Evolutionary conservation across 2,329 filamentous ascomycete genomes (phyloP), one percentile per base, ranked within the genome.

Genomic region (Aspergillus thermomutatus): DNA sequence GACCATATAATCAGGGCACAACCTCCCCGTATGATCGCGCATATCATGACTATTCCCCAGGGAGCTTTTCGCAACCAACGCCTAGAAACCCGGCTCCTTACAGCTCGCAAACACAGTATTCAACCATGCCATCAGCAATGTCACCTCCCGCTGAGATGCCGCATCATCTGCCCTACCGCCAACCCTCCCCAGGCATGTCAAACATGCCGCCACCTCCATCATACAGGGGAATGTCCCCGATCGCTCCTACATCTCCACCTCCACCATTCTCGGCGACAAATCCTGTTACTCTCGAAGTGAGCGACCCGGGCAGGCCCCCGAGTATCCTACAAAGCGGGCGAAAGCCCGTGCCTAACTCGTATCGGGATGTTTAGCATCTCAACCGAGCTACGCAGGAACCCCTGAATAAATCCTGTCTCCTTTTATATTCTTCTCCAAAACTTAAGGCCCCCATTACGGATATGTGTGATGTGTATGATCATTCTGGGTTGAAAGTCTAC

Each of bases 261-360:
- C 70, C 70, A n/a, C 61, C 68, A 14, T 71, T 70, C 56, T 60
- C 63, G 6, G 54, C 65, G 11, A 60, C 54, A 3, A 45, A 46
- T 40, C 60, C 57, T 40, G 59, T 49, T 40, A 46, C 58, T 53
- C 40, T 56, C 17, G 56, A 66, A 48, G 34, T 51, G 40, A 60
- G 66, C 47, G 65, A 68, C 27, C 56, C 64, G 57, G 66, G 69
- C 57, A 66, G 73, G 59, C 72, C 74, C 37, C 75, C 75, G 9
- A 77, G 71, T 69, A 62, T 77, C 34, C 60, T 77, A 54, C 71
- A 75, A 58, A 73, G 70, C 54, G 75, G 75, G 17, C 69, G 72
- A 52, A 72, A 72, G 54, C 71, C 75, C 10, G 67, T 64, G 7
- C 61, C 65, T 40, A 72, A 74, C 47, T 71, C 69, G 26, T 73